These are phyloP conservation scores for Porphyra umbilicalis DNA, from an alignment of 31 red algal species.

Conservation along the genomic window DNA sequence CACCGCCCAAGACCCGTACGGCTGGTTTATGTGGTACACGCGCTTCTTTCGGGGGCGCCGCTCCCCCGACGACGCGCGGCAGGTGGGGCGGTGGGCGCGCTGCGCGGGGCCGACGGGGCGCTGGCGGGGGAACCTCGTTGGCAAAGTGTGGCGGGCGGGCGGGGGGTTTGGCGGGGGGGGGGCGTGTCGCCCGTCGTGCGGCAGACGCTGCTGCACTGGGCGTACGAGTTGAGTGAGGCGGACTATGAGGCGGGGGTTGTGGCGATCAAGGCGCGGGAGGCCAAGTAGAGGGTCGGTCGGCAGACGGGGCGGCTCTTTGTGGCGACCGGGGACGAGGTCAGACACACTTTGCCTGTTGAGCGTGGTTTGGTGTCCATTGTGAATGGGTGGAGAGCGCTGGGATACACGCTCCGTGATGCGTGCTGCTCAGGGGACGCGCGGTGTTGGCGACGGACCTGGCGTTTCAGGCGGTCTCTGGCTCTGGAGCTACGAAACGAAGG, in stretches of 20 bases:
- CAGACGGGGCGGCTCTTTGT: no score
- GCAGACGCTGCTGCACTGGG: constrained; percentile 32
- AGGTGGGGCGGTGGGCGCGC: constrained; percentile 15
- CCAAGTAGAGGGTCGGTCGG: no score
- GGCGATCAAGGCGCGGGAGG: constrained; percentile 5
- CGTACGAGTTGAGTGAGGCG: constrained; percentile 26
- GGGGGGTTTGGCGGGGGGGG: constrained; percentile 3
- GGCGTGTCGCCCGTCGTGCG: constrained; percentile 14
- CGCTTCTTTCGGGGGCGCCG: constrained; percentile 30
- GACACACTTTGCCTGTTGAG: no score
- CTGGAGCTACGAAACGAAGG: no score
- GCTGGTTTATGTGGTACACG: constrained; percentile 38
- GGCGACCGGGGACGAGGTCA: no score
- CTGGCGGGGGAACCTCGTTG: constrained; percentile 23
- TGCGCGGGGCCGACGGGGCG: constrained; percentile 24
- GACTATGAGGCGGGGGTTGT: constrained; percentile 1
- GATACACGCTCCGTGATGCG: no score
- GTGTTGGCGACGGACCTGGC: no score
- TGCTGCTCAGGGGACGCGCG: no score
- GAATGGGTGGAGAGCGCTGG: no score
- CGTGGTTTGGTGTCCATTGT: no score
- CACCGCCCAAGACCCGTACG: constrained; percentile 12
- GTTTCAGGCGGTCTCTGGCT: no score
- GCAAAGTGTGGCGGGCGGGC: constrained; percentile 10
- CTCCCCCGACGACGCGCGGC: constrained; percentile 13